Evolutionary conservation across 305 asterid species (phyloP), one percentile per base, ranked within the genome.

Genomic region (Fraxinus platypoda): DNA sequence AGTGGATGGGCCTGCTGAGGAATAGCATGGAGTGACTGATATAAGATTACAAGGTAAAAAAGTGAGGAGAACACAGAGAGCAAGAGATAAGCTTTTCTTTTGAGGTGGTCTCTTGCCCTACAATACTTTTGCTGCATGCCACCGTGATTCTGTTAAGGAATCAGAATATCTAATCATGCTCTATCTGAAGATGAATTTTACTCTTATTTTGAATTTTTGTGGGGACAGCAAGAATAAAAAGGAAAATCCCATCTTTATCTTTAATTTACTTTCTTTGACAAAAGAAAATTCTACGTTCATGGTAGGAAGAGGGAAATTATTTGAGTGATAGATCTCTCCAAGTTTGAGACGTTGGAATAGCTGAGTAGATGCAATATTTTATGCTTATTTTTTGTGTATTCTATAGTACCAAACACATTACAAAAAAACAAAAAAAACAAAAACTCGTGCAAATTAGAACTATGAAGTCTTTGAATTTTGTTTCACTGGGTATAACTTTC

Each of bases 231-330:
- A 49, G 62, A 15, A 49, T 15, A 4, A 4, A 49, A 49, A 15
- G 62, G 8, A 49, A 49, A 49, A 49, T 17, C 62, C 1, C n/a
- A 74, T 30, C 74, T 78, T 68, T 34, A n/a, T 38, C 82, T 78
- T 84, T 81, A 57, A 34, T 73, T 78, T 77, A 74, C 80, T 23
- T 35, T 77, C 78, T 83, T 83, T 62, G 76, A 83, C 83, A 80
- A 80, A 84, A 37, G 49, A 62, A 31, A 38, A 59, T 78, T n/a
- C 8, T 59, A 17, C 49, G 72, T 43, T 74, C 30, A 66, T 72
- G 57, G 19, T 46, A 26, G 57, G 72, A 30, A 64, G 31, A 57
- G 28, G 23, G 46, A 62, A 81, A 17, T 33, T 52, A 35, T 82
- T 76, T 82, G 74, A 43, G 54, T 23, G 2, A 59, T 35, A 41